These are phyloP conservation scores for Globisporangium nunn DNA, from an alignment of 352 stramenopile species.

Conservation along the genomic window DNA sequence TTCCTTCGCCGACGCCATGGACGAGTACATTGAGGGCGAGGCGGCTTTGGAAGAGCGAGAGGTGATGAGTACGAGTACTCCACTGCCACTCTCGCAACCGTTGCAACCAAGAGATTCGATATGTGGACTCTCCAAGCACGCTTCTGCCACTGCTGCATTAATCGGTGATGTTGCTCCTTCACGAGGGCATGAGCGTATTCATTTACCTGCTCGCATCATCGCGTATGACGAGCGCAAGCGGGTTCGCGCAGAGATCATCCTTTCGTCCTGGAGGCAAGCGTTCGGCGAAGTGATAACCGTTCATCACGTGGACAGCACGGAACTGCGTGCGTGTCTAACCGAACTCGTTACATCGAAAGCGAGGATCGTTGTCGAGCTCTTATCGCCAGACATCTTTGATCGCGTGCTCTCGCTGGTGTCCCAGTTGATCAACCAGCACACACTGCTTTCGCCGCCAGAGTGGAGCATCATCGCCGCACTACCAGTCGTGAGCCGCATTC, in stretches of 20 bases:
- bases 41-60: not conserved
- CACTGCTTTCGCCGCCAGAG: slow-evolving; percentile 34
- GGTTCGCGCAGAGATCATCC: not conserved
- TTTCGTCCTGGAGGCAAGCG: slow-evolving; percentile 7
- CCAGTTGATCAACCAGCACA: slow-evolving; percentile 43
- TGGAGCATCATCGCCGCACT: slow-evolving; percentile 39
- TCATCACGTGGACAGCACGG: slow-evolving; percentile 7
- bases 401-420: slow-evolving; percentile 31
- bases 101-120: not conserved
- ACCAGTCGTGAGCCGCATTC: slow-evolving; percentile 19
- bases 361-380: slow-evolving; percentile 34
- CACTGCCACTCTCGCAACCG: not conserved
- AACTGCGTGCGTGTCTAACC: slow-evolving; percentile 11
- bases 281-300: slow-evolving; percentile 6
- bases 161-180: slow-evolving; percentile 2
- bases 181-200: not conserved
- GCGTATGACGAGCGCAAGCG: slow-evolving; percentile 8
- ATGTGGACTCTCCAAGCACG: too few species aligned
- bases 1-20: slow-evolving; percentile 14
- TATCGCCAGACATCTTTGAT: slow-evolving; percentile 22
- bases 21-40: slow-evolving; percentile 11
- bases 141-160: slow-evolving; percentile 1
- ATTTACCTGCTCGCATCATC: slow-evolving; percentile 6
- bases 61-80: not conserved
- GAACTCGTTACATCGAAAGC: slow-evolving; percentile 24